Evolutionary conservation across 257 asterid genomes (phyloP).

Genomic region (Cinchona pubescens): DNA sequence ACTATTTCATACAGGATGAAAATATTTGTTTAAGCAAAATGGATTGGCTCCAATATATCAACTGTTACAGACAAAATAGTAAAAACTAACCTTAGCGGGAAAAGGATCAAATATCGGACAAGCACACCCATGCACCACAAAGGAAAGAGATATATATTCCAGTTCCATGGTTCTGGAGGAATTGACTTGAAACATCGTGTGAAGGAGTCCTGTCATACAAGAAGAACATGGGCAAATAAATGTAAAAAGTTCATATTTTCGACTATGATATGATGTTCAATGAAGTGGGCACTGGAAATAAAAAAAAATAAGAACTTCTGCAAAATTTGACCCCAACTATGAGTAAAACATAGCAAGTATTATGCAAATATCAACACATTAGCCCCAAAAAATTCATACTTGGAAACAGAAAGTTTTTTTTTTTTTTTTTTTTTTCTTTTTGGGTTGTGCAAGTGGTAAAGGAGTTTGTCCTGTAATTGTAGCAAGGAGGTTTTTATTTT

Average conservation of each 20-base stretch:
- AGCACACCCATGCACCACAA: conserved; percentile 94
- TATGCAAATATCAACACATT: no score
- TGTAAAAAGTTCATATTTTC: not conserved
- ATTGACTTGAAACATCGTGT: conserved; percentile 96
- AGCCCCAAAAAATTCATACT: no score
- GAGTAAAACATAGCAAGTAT: no score
- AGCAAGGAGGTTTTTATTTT: no score
- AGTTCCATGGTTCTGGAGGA: conserved; percentile 97
- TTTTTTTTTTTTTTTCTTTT: no score
- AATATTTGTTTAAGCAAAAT: not conserved
- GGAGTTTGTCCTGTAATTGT: no score
- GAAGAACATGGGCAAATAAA: not conserved
- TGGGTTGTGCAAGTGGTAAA: no score
- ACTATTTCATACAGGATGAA: not conserved
- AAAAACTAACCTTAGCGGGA: conserved; percentile 66
- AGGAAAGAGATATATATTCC: conserved; percentile 90
- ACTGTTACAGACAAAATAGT: not conserved
- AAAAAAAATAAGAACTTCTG: not conserved
- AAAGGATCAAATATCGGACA: conserved; percentile 81
- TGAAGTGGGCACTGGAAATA: not conserved
- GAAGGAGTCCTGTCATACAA: conserved; percentile 70
- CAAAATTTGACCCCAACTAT: no score
- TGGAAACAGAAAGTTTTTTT: no score
- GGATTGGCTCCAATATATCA: not conserved
- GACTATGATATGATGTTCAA: not conserved